phyloP scores from a whole-genome alignment of 2,329 filamentous ascomycete genomes.

The Epichloe glyceriae region DNA sequence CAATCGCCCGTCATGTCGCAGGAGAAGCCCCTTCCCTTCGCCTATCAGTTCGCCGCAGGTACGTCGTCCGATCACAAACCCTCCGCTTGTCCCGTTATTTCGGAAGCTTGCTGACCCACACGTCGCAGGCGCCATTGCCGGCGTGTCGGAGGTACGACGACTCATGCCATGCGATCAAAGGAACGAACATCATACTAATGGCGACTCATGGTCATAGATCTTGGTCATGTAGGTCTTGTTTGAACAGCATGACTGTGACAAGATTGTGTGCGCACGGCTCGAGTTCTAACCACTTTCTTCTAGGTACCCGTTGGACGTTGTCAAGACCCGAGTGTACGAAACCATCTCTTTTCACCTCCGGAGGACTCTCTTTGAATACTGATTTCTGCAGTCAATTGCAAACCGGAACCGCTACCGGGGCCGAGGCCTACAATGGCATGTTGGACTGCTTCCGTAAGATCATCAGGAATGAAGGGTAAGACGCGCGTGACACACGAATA shows the following conservation, averaged over 20 bases:
- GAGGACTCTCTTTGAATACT: slow-evolving; percentile 9
- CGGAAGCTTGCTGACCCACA: slow-evolving; percentile 6
- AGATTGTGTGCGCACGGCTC: neutral
- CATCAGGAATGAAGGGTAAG: slow-evolving; percentile 82
- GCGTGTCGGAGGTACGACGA: slow-evolving; percentile 75
- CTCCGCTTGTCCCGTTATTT: neutral
- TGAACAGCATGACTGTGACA: neutral
- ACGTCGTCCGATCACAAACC: slow-evolving; percentile 22
- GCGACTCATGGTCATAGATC: slow-evolving; percentile 43
- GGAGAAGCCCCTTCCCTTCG: slow-evolving; percentile 71
- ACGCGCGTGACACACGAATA: slow-evolving; percentile 12
- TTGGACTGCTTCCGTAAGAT: slow-evolving; percentile 97
- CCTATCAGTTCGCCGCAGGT: slow-evolving; percentile 93
- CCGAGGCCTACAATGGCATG: slow-evolving; percentile 92
- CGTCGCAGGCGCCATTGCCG: slow-evolving; percentile 68
- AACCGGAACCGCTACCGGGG: slow-evolving; percentile 56
- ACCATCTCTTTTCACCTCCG: slow-evolving; percentile 7
- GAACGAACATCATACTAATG: neutral
- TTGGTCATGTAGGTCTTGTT: slow-evolving; percentile 58
- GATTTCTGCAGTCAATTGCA: slow-evolving; percentile 61
- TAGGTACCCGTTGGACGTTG: slow-evolving; percentile 97
- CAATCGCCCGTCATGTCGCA: slow-evolving; percentile 41
- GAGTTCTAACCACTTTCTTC: neutral
- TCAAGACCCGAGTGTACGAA: slow-evolving; percentile 90
- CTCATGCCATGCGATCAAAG: neutral